Conservation (phyloP, 306 rosid genomes). For the Medicago lupulina region DNA sequence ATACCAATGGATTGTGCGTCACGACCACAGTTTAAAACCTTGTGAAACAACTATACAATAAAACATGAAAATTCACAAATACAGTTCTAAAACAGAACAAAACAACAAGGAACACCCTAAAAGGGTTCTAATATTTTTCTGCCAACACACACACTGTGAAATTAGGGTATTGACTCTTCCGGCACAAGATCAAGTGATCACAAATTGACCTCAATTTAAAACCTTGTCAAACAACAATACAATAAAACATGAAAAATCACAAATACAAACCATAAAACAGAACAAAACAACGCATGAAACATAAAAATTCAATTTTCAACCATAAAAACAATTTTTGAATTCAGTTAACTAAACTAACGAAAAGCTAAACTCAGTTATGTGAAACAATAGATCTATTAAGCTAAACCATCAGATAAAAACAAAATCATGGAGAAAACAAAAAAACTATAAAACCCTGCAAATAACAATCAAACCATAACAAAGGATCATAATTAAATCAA, state of each 20-base stretch:
- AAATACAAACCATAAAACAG: neutral
- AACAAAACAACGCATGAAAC: neutral
- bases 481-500: neutral
- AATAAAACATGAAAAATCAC: neutral
- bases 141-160: too few relatives aligned
- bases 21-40: too few relatives aligned
- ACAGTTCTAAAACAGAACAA: neutral
- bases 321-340: neutral
- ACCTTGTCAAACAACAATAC: neutral
- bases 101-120: too few relatives aligned
- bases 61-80: neutral
- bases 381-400: constrained; percentile 1
- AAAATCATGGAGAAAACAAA: neutral
- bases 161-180: too few relatives aligned
- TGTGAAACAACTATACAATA: neutral
- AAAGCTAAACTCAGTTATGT: too few relatives aligned
- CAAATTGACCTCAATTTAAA: neutral
- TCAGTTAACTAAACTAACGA: too few relatives aligned
- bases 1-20: too few relatives aligned
- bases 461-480: neutral
- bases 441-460: too few relatives aligned
- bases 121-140: too few relatives aligned
- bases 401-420: neutral
- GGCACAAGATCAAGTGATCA: too few relatives aligned
- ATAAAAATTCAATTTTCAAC: constrained; percentile 4